phyloP scores from a whole-genome alignment of 305 asterid species.

The Fraxinus angustifolia region DNA sequence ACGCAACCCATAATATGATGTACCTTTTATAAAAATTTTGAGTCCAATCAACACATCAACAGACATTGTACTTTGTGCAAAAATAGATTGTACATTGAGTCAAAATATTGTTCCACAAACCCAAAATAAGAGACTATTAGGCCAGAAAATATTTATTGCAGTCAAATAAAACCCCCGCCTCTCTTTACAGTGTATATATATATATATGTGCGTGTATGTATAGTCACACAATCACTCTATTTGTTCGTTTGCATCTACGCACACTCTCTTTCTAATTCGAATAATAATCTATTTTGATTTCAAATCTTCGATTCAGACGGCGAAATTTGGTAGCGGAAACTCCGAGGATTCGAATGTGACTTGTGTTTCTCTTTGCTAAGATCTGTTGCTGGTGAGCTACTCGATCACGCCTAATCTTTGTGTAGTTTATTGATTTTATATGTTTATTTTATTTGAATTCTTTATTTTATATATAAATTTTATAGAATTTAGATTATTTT shows the following conservation, averaged over 20 bases:
- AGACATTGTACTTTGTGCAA: background rate
- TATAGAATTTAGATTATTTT: constrained; percentile 25
- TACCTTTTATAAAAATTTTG: background rate
- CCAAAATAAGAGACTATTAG: background rate
- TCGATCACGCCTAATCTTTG: constrained; percentile 38
- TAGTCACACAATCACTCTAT: background rate
- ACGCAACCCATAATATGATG: background rate
- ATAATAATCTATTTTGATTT: background rate
- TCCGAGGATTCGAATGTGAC: constrained; percentile 53
- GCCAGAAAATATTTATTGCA: constrained; percentile 21
- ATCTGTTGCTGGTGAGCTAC: constrained; percentile 58
- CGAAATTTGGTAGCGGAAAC: constrained; percentile 32
- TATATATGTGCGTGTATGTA: background rate
- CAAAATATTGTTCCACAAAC: constrained; percentile 1
- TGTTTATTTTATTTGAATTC: background rate
- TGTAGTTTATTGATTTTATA: background rate
- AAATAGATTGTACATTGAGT: background rate
- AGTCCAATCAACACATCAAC: background rate
- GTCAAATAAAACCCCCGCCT: constrained; percentile 51
- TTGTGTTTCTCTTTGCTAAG: constrained; percentile 47
- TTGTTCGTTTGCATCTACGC: constrained; percentile 29
- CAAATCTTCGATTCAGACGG: constrained; percentile 21
- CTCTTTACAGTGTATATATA: constrained; percentile 10
- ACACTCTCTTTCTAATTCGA: constrained; percentile 16
- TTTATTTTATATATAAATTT: constrained; percentile 21